phyloP scores from a whole-genome alignment of 495 filamentous ascomycete genomes.

The Talaromyces borbonicus region DNA sequence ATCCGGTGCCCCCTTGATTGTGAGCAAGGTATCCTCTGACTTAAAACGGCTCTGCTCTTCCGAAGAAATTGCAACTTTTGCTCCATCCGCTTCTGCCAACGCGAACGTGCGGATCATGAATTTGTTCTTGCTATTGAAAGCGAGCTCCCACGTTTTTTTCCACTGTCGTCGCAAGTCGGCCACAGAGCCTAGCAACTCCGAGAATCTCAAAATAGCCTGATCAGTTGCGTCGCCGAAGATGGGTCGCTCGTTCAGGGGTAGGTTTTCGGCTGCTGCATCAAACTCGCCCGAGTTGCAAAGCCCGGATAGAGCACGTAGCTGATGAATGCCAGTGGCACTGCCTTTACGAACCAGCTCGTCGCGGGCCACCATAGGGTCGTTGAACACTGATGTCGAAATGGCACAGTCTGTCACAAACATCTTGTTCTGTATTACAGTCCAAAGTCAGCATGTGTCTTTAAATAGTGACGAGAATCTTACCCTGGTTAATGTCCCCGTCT shows the following conservation, averaged over 20 bases:
- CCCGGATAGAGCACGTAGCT: conserved; percentile 19
- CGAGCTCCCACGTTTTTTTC: conserved; percentile 53
- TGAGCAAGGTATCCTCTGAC: conserved; percentile 18
- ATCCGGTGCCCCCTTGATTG: conserved; percentile 44
- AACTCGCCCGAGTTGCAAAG: conserved; percentile 65
- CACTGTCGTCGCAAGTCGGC: conserved; percentile 30
- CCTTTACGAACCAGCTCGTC: conserved; percentile 18
- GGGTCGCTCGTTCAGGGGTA: conserved; percentile 43
- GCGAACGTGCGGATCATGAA: conserved; percentile 29
- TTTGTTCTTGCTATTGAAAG: conserved; percentile 74
- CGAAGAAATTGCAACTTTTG: conserved; percentile 2
- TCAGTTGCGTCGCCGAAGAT: conserved; percentile 68
- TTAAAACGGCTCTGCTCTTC: conserved; percentile 4
- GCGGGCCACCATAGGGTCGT: conserved; percentile 24
- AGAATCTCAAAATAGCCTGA: conserved; percentile 57
- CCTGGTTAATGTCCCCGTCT: conserved; percentile 58
- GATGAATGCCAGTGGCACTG: conserved; percentile 6
- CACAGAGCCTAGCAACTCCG: conserved; percentile 47
- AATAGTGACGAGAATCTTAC: not conserved
- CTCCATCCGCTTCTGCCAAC: conserved; percentile 3
- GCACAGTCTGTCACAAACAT: conserved; percentile 42
- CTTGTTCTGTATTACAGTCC: conserved; percentile 31
- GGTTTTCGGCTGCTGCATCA: conserved; percentile 44
- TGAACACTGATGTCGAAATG: conserved; percentile 15
- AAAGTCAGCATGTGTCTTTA: not conserved